phyloP scores from a whole-genome alignment of 345 rosid genomes.

The Lepidium sativum region DNA sequence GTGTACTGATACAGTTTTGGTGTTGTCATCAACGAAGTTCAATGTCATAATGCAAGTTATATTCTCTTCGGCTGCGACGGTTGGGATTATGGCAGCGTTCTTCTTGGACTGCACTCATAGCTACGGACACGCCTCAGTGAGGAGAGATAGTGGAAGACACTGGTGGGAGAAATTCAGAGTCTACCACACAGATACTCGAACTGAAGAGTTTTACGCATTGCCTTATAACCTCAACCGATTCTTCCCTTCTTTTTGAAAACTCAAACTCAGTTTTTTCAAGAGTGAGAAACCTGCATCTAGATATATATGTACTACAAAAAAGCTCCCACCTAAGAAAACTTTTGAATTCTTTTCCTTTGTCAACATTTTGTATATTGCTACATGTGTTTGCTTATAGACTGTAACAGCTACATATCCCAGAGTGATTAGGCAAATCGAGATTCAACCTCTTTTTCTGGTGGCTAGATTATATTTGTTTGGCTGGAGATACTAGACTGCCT shows the following conservation, averaged over 20 bases:
- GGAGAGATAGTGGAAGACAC: conserved; percentile 79
- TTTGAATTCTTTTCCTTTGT: neutral
- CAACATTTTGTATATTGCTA: conserved; percentile 13
- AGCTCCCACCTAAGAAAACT: neutral
- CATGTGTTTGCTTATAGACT: no score
- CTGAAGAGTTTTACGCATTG: conserved; percentile 63
- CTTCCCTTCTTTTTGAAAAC: conserved; percentile 69
- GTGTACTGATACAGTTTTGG: conserved; percentile 3
- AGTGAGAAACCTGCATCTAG: neutral
- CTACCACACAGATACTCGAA: conserved; percentile 48
- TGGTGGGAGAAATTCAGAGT: conserved; percentile 77
- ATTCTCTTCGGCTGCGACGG: conserved; percentile 80
- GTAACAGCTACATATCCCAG: conserved; percentile 18
- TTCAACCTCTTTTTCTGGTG: neutral
- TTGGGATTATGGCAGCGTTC: conserved; percentile 47
- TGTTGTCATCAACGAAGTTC: conserved; percentile 40
- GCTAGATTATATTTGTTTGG: conserved; percentile 50
- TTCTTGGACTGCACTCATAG: conserved; percentile 62
- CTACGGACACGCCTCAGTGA: conserved; percentile 35
- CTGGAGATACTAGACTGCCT: conserved; percentile 49
- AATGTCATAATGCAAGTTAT: conserved; percentile 78
- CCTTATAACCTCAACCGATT: conserved; percentile 70
- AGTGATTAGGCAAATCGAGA: conserved; percentile 5
- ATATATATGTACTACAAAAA: neutral
- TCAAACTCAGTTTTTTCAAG: neutral